A percentile compares a stretch with the other conserved stretches of the same genome.
Evolutionary conservation across 257 asterid genomes (phyloP).

Genomic region (Asclepias syriaca): DNA sequence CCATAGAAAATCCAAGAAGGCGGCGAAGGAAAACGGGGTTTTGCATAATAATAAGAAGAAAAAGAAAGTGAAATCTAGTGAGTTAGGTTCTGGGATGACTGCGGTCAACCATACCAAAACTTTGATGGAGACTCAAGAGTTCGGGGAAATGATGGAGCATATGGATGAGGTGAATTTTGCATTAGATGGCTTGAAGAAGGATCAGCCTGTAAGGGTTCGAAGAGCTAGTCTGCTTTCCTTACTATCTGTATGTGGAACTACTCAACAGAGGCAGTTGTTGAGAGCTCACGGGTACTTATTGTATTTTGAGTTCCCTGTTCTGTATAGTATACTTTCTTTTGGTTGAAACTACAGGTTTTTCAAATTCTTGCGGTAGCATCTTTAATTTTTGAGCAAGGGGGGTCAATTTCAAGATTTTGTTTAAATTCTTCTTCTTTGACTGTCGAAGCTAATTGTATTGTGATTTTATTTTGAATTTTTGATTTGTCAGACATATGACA

Average conservation of each 20-base stretch:
- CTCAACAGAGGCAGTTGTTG: constrained; percentile 55
- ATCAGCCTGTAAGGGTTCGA: constrained; percentile 59
- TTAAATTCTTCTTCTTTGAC: not conserved
- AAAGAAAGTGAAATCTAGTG: constrained; percentile 42
- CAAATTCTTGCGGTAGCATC: not conserved
- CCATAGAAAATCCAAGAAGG: constrained; percentile 37
- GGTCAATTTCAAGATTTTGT: not conserved
- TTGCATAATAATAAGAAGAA: constrained; percentile 45
- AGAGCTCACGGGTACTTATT: constrained; percentile 60
- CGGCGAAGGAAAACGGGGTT: constrained; percentile 35
- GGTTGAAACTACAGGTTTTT: not conserved
- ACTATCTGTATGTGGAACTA: constrained; percentile 53
- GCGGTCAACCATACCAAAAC: constrained; percentile 47
- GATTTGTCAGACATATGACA: not conserved
- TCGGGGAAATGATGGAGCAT: constrained; percentile 87
- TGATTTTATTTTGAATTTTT: not conserved
- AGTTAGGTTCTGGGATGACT: constrained; percentile 22
- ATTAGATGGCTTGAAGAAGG: constrained; percentile 82
- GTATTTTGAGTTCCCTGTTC: constrained; percentile 8
- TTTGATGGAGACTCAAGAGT: constrained; percentile 87
- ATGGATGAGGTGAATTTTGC: constrained; percentile 88
- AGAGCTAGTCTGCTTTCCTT: constrained; percentile 63
- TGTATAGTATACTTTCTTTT: not conserved
- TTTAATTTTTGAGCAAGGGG: not conserved
- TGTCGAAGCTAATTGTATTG: not conserved